Percentiles rank a stretch among this genome's conserved stretches.
Evolutionary conservation across 306 rosid species (phyloP).

Genomic region (Malus fusca): DNA sequence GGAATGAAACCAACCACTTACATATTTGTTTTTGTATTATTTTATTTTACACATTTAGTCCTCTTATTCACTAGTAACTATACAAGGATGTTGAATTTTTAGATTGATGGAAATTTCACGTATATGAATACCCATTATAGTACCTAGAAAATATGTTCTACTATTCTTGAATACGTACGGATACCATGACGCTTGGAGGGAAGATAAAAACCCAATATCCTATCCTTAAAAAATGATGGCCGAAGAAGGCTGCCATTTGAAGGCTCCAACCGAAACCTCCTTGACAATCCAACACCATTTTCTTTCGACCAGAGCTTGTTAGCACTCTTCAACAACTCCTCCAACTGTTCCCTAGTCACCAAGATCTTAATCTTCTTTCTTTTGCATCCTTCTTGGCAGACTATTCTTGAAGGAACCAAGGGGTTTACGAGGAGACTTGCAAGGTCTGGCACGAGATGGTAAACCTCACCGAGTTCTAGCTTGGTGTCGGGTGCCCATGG

Average conservation of each 20-base stretch:
- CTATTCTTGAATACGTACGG: too few relatives aligned
- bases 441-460: slow-evolving; percentile 22
- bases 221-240: too few relatives aligned
- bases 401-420: slow-evolving; percentile 11
- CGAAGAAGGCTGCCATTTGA: slow-evolving; percentile 38
- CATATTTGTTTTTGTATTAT: too few relatives aligned
- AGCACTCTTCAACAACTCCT: slow-evolving; percentile 35
- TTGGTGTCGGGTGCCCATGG: slow-evolving; percentile 8
- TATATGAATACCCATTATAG: too few relatives aligned
- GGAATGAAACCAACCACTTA: too few relatives aligned
- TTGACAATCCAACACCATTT: slow-evolving; percentile 5
- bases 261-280: slow-evolving; percentile 16
- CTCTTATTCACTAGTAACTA: too few relatives aligned
- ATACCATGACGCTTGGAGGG: too few relatives aligned
- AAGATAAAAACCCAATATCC: too few relatives aligned
- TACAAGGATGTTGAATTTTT: too few relatives aligned
- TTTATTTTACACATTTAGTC: too few relatives aligned
- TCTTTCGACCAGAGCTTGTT: slow-evolving; percentile 21
- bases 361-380: slow-evolving; percentile 44
- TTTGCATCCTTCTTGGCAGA: slow-evolving; percentile 9
- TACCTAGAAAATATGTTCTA: too few relatives aligned
- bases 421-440: slow-evolving; percentile 21
- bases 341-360: slow-evolving; percentile 45
- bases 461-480: slow-evolving; percentile 33
- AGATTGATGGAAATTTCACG: too few relatives aligned